phyloP scores from a whole-genome alignment of 805 yeast species.

The Starmera dryadoides region DNA sequence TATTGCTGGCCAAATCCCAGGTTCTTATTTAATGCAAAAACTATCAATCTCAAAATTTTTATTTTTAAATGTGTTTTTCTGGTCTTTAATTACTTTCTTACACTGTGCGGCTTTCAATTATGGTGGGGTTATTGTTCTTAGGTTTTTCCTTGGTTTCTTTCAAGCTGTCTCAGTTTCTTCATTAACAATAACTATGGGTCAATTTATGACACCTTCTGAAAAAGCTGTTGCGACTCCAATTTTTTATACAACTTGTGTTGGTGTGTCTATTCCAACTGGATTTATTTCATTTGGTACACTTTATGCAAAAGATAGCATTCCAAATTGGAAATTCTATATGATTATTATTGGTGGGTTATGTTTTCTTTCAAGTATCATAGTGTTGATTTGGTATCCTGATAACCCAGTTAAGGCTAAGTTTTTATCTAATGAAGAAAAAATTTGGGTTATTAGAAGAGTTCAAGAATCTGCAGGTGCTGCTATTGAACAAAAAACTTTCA shows the following conservation, averaged over 20 bases:
- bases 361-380: constrained; percentile 26
- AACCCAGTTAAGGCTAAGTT: constrained; percentile 48
- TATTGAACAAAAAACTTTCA: constrained; percentile 39
- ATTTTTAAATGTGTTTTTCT: constrained; percentile 26
- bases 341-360: constrained; percentile 53
- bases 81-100: constrained; percentile 41
- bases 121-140: constrained; percentile 36
- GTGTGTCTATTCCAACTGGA: constrained; percentile 35
- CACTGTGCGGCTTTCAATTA: constrained; percentile 38
- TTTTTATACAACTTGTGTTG: constrained; percentile 43
- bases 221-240: constrained; percentile 47
- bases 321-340: constrained; percentile 49
- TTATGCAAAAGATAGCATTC: constrained; percentile 28
- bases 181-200: constrained; percentile 39
- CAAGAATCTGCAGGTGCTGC: constrained; percentile 30
- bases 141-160: constrained; percentile 46
- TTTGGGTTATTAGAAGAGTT: constrained; percentile 28
- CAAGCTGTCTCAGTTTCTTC: constrained; percentile 39
- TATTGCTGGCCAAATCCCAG: constrained; percentile 37
- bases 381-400: constrained; percentile 41
- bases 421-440: constrained; percentile 40
- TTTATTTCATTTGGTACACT: constrained; percentile 42
- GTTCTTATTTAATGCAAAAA: constrained; percentile 35
- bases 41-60: constrained; percentile 34
- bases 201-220: constrained; percentile 39